Evolutionary conservation across 176 grass and related monocot species (phyloP).

Genomic region (Zoysia japonica): DNA sequence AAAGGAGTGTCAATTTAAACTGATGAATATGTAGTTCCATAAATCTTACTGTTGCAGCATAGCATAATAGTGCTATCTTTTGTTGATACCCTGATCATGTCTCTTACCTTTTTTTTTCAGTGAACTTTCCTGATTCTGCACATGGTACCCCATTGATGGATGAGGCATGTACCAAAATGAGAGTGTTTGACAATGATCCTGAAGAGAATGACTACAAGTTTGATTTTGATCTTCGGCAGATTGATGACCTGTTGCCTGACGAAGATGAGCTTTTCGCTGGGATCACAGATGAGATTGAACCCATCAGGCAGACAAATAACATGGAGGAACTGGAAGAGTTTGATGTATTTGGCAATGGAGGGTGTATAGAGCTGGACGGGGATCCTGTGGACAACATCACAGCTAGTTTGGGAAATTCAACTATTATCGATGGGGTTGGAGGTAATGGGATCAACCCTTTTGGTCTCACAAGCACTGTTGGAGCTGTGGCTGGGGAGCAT

Average conservation of each 20-base stretch:
- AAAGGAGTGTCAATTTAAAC: neutral
- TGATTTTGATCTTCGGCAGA: constrained; percentile 66
- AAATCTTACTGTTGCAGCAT: neutral
- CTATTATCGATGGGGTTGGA: constrained; percentile 57
- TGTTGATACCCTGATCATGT: constrained; percentile 12
- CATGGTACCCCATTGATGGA: constrained; percentile 51
- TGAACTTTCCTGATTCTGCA: constrained; percentile 54
- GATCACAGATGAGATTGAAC: constrained; percentile 68
- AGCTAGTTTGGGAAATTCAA: constrained; percentile 51
- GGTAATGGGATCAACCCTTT: constrained; percentile 69
- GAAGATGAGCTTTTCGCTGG: constrained; percentile 81
- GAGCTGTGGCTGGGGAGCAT: constrained; percentile 81
- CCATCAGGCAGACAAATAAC: constrained; percentile 20
- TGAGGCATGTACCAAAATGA: constrained; percentile 41
- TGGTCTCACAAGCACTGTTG: constrained; percentile 53
- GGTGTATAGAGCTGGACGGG: constrained; percentile 85
- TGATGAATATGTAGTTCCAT: neutral
- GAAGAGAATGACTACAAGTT: constrained; percentile 50
- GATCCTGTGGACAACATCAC: constrained; percentile 72
- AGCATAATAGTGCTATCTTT: neutral
- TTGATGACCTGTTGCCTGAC: constrained; percentile 63
- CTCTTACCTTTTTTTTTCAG: constrained; percentile 5
- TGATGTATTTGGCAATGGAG: constrained; percentile 79
- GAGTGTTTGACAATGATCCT: constrained; percentile 40
- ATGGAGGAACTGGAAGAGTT: constrained; percentile 79